Evolutionary conservation across 1,284 basidiomycete genomes (phyloP), one percentile per base, ranked within the genome.

Genomic region (Neonothopanus nambi): DNA sequence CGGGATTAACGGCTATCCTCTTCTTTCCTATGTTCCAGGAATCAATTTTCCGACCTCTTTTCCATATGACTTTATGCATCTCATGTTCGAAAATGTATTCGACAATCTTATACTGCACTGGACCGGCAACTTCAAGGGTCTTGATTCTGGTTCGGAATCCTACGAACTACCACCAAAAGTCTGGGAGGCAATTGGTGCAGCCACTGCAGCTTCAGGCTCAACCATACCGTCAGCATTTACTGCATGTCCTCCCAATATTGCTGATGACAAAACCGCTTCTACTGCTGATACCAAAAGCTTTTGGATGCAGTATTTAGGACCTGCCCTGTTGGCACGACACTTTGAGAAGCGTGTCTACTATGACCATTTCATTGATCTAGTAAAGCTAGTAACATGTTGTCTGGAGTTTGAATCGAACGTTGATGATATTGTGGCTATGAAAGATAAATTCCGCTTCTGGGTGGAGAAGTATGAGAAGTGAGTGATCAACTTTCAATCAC

Each of bases 51-150:
- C 53, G 8, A 18, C 13, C 13, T 52, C 50, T 5, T 52, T 58
- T 38, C 50, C 54, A 5, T 52, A 56, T 28, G 50, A 56, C 28
- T 49, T 58, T 35, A 58, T 58, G 57, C 57, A 58, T 18, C 45
- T 58, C 12, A 28, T 39, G 11, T 48, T 59, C 48, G 62, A 71
- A 55, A 72, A 73, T 51, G 38, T 70, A 1, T 49, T 70, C 21
- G 58, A 58, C 76, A 43, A 78, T 78, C 76, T 82, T 57, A 44
- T 57, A 12, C 47, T 51, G 0, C 62, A 67, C 0, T 75, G 71
- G 69, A 68, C 66, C 0, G 63, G 65, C 0, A 30, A 63, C n/a
- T 68, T 65, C 63, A 68, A 70, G 52, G 63, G 53, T 1, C 59
- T 73, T 0, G 61, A 69, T 46, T 36, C 52, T 5, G 69, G 68